phyloP scores from a whole-genome alignment of 306 rosid genomes.

The Geum urbanum region DNA sequence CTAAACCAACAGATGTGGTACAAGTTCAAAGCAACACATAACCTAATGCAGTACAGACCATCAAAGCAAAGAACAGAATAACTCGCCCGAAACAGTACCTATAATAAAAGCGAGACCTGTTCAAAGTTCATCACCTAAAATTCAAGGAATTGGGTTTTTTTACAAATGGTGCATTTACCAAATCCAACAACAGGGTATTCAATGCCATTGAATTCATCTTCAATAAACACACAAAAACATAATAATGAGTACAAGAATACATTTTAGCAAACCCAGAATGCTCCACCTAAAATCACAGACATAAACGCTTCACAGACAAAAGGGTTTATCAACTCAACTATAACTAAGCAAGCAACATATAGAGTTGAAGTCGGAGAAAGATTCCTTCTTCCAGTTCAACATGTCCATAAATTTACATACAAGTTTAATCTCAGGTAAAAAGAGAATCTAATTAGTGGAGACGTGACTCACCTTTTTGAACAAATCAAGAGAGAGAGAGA shows the following conservation, averaged over 20 bases:
- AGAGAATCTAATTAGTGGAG: constrained; percentile 34
- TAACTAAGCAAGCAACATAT: background rate
- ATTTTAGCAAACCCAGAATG: constrained; percentile 21
- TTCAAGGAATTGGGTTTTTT: background rate
- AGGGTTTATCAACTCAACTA: background rate
- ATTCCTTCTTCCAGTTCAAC: constrained; percentile 39
- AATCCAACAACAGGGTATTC: background rate
- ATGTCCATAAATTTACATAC: constrained; percentile 19
- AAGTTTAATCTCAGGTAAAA: constrained; percentile 17
- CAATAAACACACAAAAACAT: background rate
- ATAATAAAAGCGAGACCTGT: background rate
- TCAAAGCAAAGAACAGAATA: background rate
- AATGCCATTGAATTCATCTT: constrained; percentile 4
- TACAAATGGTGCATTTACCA: constrained; percentile 4
- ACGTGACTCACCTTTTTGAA: constrained; percentile 46
- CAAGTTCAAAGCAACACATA: constrained; percentile 13
- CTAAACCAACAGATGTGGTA: background rate
- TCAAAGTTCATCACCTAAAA: background rate
- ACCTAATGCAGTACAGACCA: background rate
- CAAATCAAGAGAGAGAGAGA: constrained; percentile 31
- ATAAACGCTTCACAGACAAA: background rate
- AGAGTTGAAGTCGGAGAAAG: constrained; percentile 12
- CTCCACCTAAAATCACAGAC: constrained; percentile 4
- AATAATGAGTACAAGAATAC: constrained; percentile 6
- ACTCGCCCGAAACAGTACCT: too few species aligned